Conservation (phyloP, 495 filamentous ascomycete genomes). For the Daldinia caldariorum region DNA sequence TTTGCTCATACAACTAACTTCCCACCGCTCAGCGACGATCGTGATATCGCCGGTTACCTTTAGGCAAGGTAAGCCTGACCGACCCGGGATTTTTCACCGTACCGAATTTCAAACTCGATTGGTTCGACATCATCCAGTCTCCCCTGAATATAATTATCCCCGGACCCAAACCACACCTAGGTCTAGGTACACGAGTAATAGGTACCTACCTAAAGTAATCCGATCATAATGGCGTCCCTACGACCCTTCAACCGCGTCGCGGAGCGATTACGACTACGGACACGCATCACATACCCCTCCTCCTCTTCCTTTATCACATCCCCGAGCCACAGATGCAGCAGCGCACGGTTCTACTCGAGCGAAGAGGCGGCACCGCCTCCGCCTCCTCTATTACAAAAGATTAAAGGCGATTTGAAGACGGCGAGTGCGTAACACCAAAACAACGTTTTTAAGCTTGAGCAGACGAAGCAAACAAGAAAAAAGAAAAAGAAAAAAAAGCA, state of each 20-base stretch:
- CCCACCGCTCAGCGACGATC: conserved; percentile 30
- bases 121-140: conserved; percentile 25
- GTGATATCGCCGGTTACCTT: conserved; percentile 36
- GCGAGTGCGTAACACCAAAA: conserved; percentile 50
- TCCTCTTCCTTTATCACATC: neutral
- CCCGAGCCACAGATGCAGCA: conserved; percentile 25
- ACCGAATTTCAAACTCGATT: conserved; percentile 33
- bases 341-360: conserved; percentile 52
- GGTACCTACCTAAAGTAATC: conserved; percentile 11
- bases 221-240: conserved; percentile 27
- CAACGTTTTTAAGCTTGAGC: too few relatives aligned
- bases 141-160: conserved; percentile 37
- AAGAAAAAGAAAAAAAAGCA: neutral
- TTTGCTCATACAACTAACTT: conserved; percentile 6
- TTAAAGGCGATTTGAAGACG: conserved; percentile 67
- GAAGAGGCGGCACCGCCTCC: conserved; percentile 38
- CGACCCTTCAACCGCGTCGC: conserved; percentile 27
- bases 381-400: conserved; percentile 54
- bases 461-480: neutral
- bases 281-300: conserved; percentile 20
- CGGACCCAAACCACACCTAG: conserved; percentile 23
- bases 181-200: conserved; percentile 6
- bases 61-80: conserved; percentile 18
- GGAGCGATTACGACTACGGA: conserved; percentile 17
- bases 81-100: conserved; percentile 33